Evolutionary conservation across 1,139 yeast species (phyloP).

Genomic region (Nadsonia starkeyi-henricii): DNA sequence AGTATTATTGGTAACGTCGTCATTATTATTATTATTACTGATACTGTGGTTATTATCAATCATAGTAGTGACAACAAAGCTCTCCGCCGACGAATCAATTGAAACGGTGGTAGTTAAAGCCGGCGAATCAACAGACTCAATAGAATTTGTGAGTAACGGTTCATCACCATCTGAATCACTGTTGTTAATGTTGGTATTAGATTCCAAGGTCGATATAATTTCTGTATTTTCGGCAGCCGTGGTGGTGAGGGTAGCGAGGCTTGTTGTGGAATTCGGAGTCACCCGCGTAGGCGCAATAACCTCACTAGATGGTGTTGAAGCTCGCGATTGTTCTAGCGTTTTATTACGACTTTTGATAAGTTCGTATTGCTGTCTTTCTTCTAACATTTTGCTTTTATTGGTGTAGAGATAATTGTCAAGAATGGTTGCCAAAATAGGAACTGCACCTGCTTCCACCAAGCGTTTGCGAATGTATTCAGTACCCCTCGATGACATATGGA

Average conservation of each 20-base stretch:
- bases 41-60: neutral
- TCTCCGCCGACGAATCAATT: neutral
- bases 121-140: neutral
- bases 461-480: slow-evolving; percentile 72
- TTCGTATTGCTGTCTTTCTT: neutral
- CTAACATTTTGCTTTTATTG: slow-evolving; percentile 3
- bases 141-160: too few species aligned
- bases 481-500: slow-evolving; percentile 84
- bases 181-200: slow-evolving; percentile 2
- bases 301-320: neutral
- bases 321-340: neutral
- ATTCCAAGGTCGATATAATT: slow-evolving; percentile 4
- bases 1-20: slow-evolving; percentile 1
- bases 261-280: slow-evolving; percentile 2
- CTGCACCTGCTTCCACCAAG: slow-evolving; percentile 81
- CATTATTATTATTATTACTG: neutral
- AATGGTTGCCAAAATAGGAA: slow-evolving; percentile 84
- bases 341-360: neutral
- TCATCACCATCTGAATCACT: neutral
- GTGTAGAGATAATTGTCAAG: slow-evolving; percentile 59
- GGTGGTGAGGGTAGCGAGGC: slow-evolving; percentile 1
- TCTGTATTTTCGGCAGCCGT: neutral
- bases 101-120: slow-evolving; percentile 5
- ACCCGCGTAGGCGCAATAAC: slow-evolving; percentile 10
- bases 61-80: neutral